phyloP scores from a whole-genome alignment of 345 rosid species.

The Corchorus capsularis region DNA sequence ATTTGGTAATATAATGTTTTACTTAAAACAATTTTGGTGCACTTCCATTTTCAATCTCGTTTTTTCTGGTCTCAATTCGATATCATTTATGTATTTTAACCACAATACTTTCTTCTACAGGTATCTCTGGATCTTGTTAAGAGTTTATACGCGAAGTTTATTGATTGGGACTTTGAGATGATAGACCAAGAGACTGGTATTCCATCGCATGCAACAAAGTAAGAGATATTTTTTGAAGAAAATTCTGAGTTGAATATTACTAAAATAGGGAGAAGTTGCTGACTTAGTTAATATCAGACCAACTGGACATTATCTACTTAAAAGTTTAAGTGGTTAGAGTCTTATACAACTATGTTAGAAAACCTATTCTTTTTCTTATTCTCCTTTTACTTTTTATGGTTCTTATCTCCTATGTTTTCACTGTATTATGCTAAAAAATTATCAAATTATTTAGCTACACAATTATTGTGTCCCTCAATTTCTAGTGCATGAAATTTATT shows the following conservation, averaged over 20 bases:
- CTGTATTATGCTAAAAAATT: no score
- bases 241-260: not conserved
- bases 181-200: slow-evolving; percentile 79
- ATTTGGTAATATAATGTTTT: slow-evolving; percentile 10
- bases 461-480: no score
- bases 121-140: slow-evolving; percentile 95
- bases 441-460: no score
- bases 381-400: not conserved
- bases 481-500: no score
- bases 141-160: slow-evolving; percentile 90
- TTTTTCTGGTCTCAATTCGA: not conserved
- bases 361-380: not conserved
- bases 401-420: no score
- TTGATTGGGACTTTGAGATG: slow-evolving; percentile 96
- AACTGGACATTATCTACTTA: not conserved
- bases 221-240: slow-evolving; percentile 32
- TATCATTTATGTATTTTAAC: not conserved
- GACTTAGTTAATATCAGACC: not conserved
- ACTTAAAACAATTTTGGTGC: not conserved
- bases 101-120: slow-evolving; percentile 38
- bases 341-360: not conserved
- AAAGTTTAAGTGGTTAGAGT: slow-evolving; percentile 3
- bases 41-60: not conserved
- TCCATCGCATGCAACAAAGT: slow-evolving; percentile 91
- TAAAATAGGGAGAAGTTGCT: not conserved